These are phyloP conservation scores for Avicennia marina DNA, from an alignment of 257 asterid species.

Conservation along the genomic window DNA sequence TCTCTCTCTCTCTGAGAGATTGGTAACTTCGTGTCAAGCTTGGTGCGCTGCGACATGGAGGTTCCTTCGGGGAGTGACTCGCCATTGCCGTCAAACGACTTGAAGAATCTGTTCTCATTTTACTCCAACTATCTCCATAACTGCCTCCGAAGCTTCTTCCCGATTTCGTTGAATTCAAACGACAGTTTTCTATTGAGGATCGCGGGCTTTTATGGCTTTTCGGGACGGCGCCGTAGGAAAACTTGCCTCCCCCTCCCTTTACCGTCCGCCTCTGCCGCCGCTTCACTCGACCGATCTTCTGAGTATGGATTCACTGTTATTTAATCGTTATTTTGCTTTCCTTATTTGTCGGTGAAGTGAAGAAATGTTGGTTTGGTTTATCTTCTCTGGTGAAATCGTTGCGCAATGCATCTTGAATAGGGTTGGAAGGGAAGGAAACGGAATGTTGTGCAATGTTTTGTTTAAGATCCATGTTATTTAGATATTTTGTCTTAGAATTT, in stretches of 20 bases:
- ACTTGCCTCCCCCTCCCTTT: conserved; percentile 81
- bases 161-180: conserved; percentile 25
- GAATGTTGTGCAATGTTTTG: no score
- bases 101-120: conserved; percentile 35
- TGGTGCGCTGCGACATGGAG: conserved; percentile 29
- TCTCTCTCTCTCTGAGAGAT: no score
- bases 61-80: conserved; percentile 31
- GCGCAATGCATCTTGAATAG: no score
- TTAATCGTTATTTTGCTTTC: not conserved
- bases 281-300: conserved; percentile 47
- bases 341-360: not conserved
- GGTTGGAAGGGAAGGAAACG: no score
- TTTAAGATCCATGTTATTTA: not conserved
- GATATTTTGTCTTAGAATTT: not conserved
- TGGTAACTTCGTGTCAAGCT: no score
- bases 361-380: not conserved
- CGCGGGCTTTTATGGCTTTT: conserved; percentile 27
- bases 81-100: conserved; percentile 17
- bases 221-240: conserved; percentile 54
- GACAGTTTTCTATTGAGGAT: conserved; percentile 28
- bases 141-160: conserved; percentile 42
- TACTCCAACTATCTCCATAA: conserved; percentile 49
- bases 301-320: conserved; percentile 27
- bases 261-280: conserved; percentile 42
- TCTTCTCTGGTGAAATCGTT: not conserved